These are phyloP conservation scores for Gossypium stocksii DNA, from an alignment of 345 rosid species.

Conservation along the genomic window DNA sequence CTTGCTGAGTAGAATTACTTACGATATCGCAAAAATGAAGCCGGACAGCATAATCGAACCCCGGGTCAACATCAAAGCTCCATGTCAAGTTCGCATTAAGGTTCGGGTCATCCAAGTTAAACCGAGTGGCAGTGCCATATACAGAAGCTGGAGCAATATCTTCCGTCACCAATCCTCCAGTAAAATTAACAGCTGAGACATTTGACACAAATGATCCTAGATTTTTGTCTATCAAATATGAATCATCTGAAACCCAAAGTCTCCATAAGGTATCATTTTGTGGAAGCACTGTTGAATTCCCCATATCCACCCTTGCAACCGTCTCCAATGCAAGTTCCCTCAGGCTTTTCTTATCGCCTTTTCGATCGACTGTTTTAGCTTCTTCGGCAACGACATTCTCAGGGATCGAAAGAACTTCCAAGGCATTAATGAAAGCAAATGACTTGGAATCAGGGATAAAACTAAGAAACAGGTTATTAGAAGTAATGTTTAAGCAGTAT, in stretches of 20 bases:
- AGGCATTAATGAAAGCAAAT: conserved; percentile 64
- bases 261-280: conserved; percentile 66
- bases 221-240: conserved; percentile 31
- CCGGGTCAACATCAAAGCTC: conserved; percentile 57
- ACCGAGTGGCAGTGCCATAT: conserved; percentile 67
- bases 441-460: conserved; percentile 48
- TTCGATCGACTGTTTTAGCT: conserved; percentile 29
- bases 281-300: conserved; percentile 46
- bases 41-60: conserved; percentile 64
- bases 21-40: conserved; percentile 74
- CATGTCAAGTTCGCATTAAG: conserved; percentile 58
- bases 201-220: conserved; percentile 30
- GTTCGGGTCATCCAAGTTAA: conserved; percentile 38
- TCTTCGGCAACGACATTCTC: conserved; percentile 45
- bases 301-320: conserved; percentile 82
- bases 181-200: conserved; percentile 45
- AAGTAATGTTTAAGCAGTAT: conserved; percentile 47
- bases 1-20: neutral
- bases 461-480: conserved; percentile 36
- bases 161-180: conserved; percentile 28
- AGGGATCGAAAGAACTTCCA: conserved; percentile 71
- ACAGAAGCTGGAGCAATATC: conserved; percentile 57
- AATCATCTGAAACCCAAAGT: conserved; percentile 61
- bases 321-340: conserved; percentile 56
- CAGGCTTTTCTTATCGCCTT: conserved; percentile 23